phyloP scores from a whole-genome alignment of 73 alveolate species.

The Paramecium octaurelia region DNA sequence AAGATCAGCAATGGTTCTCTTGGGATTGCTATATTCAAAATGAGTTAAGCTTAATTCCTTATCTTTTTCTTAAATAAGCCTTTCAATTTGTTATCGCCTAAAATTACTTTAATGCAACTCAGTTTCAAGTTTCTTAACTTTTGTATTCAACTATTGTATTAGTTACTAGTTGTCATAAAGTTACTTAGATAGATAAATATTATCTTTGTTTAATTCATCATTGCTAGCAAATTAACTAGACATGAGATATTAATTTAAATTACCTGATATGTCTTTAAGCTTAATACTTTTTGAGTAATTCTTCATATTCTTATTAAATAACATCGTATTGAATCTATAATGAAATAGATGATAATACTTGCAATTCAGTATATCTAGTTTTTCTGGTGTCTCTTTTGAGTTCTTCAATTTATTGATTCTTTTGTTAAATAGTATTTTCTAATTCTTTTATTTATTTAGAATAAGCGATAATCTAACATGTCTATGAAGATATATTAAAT shows the following conservation, averaged over 20 bases:
- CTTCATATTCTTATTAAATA: neutral
- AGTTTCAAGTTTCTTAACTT: neutral
- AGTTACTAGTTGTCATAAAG: neutral
- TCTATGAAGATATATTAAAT: neutral
- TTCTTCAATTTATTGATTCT: conserved; percentile 5
- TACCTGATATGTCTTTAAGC: neutral
- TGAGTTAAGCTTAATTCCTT: neutral
- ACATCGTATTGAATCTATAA: neutral
- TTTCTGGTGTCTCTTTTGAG: neutral
- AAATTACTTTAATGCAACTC: neutral
- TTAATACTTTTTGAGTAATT: neutral
- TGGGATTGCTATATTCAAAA: conserved; percentile 30
- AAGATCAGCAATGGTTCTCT: neutral
- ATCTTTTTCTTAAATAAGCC: neutral
- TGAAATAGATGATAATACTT: neutral
- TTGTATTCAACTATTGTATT: neutral
- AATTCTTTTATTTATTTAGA: neutral
- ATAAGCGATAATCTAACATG: neutral
- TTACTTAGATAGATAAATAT: neutral
- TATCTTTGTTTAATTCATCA: neutral
- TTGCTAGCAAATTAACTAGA: neutral
- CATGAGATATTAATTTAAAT: neutral
- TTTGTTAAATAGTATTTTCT: neutral
- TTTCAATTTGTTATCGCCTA: neutral
- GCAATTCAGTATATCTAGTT: neutral